Base-by-base conservation (phyloP, 495 filamentous ascomycete species). In the Cercophora samala region DNA sequence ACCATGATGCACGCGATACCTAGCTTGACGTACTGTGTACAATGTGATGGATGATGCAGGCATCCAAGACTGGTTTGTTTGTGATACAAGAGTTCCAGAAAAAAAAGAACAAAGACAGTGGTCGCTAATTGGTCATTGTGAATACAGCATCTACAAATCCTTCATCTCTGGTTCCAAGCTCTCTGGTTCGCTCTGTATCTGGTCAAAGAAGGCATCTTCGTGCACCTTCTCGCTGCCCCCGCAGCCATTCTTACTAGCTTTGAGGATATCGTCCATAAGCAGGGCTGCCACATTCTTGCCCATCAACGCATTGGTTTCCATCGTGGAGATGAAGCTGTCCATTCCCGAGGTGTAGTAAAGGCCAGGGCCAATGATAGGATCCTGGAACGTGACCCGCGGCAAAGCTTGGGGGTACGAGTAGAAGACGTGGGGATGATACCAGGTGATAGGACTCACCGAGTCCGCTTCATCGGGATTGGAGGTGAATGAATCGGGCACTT, bases 221-320 rank as follows among this genome's bases (percentile, higher is more conserved):
- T 46, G 37, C 8, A 46, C 3, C 37, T 46, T 9, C 37, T 46
- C 15, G 29, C 8, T 58, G 13, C 53, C 54, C 13, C 54, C 37
- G 8, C 64, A 63, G 52, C 60, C 73, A 29, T 29, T 29, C 53
- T 26, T 21, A 8, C 21, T 18, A 5, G 58, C 61, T 3, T 58
- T 70, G 51, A 70, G 11, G 54, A 76, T 73, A 24, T 84, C 87
- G 70, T 93, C 85, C 4, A 89, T 81, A 60, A 97, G 84, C 53
- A 98, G 78, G 25, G 83, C 82, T 15, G 95, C 95, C 51, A 98
- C 90, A 79, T 99, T 98, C 84, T 87, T 93, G 0, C 95, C 95
- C 94, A 97, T 97, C 72, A 98, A 75, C 0, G 90, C 89, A 75
- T 90, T 98, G 8, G 96, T 99, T 82, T 99, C 95, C 95, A 99